Evolutionary conservation across 352 stramenopile genomes (phyloP), one percentile per base, ranked within the genome.

Genomic region (Aphanomyces cochlioides): DNA sequence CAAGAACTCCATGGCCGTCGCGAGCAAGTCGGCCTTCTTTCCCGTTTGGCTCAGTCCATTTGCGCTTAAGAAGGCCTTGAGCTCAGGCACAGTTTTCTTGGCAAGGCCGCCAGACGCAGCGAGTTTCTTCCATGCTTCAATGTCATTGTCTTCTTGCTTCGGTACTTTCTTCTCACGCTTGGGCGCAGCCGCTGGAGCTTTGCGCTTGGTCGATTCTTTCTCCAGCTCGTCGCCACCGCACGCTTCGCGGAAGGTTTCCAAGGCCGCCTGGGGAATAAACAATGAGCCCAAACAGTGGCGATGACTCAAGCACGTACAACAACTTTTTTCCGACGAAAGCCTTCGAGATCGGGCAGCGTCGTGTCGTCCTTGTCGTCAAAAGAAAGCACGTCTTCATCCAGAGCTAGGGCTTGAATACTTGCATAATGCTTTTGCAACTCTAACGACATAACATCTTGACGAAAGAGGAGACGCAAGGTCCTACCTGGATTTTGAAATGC

Each of bases 371-470:
- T 78, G 56, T 94, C 84, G 67, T 94, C 82, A 34, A 93, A 93
- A 59, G 84, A 78, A 19, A 94, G 74, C 48, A 81, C 74, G 40
- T 92, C 84, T 73, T 94, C 85, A 1, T 79, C 78, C 3, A 94
- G 71, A 0, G 87, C 87, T 45, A 94, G 79, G 34, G 85, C 87
- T 72, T 94, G 87, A 19, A 93, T 80, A 15, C 75, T 87, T 39
- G 87, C 79, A 58, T 93, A 94, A 66, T 94, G 87, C 57, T 94
- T 94, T 73, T 94, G 87, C 36, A 94, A 75, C 61, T 93, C 87
- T 56, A 28, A 8, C 34, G 63, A 71, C 7, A 41, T 64, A 7
- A 47, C 56, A 36, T 36, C 45, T 36, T 53, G 54, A 34, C 47
- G 21, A 6, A 39, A 19, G 34, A 53, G 41, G 4, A 17, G 38